Evolutionary conservation across 2,329 filamentous ascomycete genomes (phyloP).

Genomic region (Claviceps arundinis): DNA sequence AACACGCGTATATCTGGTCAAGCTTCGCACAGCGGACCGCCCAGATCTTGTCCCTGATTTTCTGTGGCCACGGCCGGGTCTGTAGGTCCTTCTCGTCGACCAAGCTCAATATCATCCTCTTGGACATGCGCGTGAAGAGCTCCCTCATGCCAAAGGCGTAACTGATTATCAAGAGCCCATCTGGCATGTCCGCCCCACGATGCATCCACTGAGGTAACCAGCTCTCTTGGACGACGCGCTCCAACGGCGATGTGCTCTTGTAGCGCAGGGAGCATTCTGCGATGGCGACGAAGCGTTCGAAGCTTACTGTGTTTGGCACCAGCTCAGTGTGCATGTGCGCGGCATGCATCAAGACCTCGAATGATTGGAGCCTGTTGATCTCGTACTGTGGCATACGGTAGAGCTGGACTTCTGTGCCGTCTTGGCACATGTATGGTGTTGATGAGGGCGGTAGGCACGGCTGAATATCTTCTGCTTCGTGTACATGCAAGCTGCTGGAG

Average conservation of each 20-base stretch:
- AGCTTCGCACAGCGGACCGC: conserved; percentile 35
- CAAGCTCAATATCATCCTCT: conserved; percentile 33
- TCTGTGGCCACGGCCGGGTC: conserved; percentile 31
- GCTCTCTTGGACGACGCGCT: conserved; percentile 33
- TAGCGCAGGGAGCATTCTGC: conserved; percentile 37
- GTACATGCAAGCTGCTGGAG: conserved; percentile 15
- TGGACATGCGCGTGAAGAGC: conserved; percentile 36
- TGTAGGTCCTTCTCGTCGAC: conserved; percentile 29
- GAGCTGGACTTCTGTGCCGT: conserved; percentile 30
- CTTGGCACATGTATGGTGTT: conserved; percentile 24
- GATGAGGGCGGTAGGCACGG: conserved; percentile 23
- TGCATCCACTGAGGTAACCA: conserved; percentile 41
- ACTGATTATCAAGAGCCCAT: conserved; percentile 36
- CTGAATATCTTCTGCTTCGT: conserved; percentile 25
- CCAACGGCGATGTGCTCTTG: conserved; percentile 36
- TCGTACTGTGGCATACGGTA: conserved; percentile 42
- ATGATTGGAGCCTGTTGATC: conserved; percentile 24
- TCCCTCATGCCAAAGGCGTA: conserved; percentile 37
- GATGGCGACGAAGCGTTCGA: conserved; percentile 37
- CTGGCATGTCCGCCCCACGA: conserved; percentile 31
- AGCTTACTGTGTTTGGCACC: conserved; percentile 32
- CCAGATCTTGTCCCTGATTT: conserved; percentile 34
- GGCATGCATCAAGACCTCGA: conserved; percentile 36
- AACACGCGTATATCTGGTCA: conserved; percentile 35
- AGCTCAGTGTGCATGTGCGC: conserved; percentile 35